Evolutionary conservation across 2,329 filamentous ascomycete genomes (phyloP).

Genomic region (Monosporascus sp.): DNA sequence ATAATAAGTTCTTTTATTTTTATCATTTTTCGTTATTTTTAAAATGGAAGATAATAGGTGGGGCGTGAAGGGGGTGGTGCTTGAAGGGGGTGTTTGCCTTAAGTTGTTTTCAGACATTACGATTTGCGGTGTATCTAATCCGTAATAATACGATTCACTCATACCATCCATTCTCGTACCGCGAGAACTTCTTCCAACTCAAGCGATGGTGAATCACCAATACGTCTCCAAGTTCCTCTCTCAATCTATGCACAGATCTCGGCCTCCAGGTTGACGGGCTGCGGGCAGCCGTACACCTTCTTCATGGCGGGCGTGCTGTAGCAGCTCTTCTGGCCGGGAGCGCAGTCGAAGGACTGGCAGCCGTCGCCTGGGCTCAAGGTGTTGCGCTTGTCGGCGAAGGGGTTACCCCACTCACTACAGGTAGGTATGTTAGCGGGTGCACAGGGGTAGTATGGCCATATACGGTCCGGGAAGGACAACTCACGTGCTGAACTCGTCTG

Average conservation of each 20-base stretch:
- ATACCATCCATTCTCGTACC: no score
- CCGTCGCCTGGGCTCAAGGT: conserved; percentile 30
- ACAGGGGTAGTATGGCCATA: neutral
- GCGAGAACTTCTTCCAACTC: no score
- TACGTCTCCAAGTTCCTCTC: neutral
- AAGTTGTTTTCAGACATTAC: no score
- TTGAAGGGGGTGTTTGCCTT: no score
- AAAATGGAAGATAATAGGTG: no score
- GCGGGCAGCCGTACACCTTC: conserved; percentile 36
- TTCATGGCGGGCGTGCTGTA: conserved; percentile 33
- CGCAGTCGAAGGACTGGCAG: conserved; percentile 34
- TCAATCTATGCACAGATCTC: conserved; percentile 20
- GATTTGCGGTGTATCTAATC: no score
- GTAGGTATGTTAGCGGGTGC: conserved; percentile 4
- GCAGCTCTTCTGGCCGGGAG: conserved; percentile 28
- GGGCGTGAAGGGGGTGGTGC: no score
- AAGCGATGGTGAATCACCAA: neutral
- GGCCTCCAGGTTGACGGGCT: conserved; percentile 31
- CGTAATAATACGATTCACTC: no score
- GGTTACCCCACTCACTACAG: conserved; percentile 32
- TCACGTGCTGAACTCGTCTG: conserved; percentile 34
- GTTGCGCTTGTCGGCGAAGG: conserved; percentile 32
- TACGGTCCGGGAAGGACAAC: conserved; percentile 3
- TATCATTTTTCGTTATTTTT: no score
- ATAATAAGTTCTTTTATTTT: no score